phyloP scores from a whole-genome alignment of 2,329 filamentous ascomycete species.

The Berkeleyomyces rouxiae region DNA sequence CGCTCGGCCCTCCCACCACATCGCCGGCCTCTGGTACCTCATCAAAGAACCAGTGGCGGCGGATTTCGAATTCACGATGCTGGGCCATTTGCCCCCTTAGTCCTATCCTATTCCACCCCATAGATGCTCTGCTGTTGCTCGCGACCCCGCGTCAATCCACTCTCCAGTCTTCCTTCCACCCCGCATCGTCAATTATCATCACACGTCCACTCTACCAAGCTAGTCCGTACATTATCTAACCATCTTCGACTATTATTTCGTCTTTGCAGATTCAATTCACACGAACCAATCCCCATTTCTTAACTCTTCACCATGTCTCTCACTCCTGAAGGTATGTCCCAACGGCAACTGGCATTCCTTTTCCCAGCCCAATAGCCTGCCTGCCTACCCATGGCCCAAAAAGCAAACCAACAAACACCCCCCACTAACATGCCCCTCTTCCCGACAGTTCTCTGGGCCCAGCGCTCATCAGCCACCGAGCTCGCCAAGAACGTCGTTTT shows the following conservation, averaged over 20 bases:
- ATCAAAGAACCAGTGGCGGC: background rate
- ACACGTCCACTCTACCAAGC: background rate
- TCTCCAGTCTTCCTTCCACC: background rate
- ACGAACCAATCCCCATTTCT: constrained; percentile 13
- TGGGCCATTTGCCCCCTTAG: background rate
- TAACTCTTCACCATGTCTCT: constrained; percentile 10
- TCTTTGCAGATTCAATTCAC: constrained; percentile 14
- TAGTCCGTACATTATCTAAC: background rate
- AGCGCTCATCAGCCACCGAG: constrained; percentile 73
- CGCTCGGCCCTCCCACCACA: background rate
- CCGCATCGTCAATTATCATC: constrained; percentile 10
- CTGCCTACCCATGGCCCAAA: background rate
- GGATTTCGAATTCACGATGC: background rate
- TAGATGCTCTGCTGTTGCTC: background rate
- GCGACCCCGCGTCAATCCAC: background rate
- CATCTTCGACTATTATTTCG: background rate
- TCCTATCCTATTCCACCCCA: background rate
- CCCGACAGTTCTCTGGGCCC: constrained; percentile 77
- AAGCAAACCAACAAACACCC: background rate
- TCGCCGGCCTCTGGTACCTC: background rate
- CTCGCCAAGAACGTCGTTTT: constrained; percentile 85
- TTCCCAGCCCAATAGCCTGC: background rate
- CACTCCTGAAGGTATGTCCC: constrained; percentile 26
- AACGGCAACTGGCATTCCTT: background rate
- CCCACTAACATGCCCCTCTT: constrained; percentile 3